These are phyloP conservation scores for Leccinum insolens DNA, from an alignment of 1,284 basidiomycete genomes.

Conservation along the genomic window DNA sequence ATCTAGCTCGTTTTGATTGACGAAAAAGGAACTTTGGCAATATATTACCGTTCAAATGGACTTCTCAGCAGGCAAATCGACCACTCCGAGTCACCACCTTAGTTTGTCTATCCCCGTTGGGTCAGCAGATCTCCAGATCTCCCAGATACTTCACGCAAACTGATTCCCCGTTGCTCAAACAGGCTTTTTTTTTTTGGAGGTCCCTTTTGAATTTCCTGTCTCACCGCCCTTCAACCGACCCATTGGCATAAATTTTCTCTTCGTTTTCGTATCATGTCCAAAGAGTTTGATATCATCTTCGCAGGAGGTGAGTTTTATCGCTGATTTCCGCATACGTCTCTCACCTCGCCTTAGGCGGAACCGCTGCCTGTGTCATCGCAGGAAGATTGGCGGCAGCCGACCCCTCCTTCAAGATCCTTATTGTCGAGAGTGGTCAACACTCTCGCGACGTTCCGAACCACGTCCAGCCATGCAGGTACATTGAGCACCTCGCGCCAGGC, in stretches of 20 bases:
- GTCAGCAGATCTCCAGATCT: too few relatives aligned
- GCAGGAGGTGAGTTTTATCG: neutral
- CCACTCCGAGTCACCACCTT: too few relatives aligned
- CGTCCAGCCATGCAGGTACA: conserved; percentile 51
- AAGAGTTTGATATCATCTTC: conserved; percentile 2
- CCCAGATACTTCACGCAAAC: too few relatives aligned
- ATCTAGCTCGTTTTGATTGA: too few relatives aligned
- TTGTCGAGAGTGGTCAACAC: conserved; percentile 34
- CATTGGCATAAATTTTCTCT: neutral
- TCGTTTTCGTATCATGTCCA: neutral
- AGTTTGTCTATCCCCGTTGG: too few relatives aligned
- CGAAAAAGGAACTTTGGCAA: too few relatives aligned
- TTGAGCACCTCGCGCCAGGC: conserved; percentile 40
- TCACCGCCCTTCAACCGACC: too few relatives aligned
- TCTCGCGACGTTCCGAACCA: conserved; percentile 42
- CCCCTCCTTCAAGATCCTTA: conserved; percentile 42
- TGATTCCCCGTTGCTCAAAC: too few relatives aligned
- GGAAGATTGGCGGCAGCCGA: conserved; percentile 32
- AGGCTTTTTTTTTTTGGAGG: too few relatives aligned
- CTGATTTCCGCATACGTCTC: neutral
- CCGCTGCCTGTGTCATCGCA: neutral
- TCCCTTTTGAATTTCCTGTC: too few relatives aligned
- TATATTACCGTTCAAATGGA: too few relatives aligned
- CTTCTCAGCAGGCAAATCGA: too few relatives aligned
- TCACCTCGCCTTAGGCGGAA: conserved; percentile 25